Conservation (phyloP, 2,329 filamentous ascomycete species). For the Epichloe gansuensis region DNA sequence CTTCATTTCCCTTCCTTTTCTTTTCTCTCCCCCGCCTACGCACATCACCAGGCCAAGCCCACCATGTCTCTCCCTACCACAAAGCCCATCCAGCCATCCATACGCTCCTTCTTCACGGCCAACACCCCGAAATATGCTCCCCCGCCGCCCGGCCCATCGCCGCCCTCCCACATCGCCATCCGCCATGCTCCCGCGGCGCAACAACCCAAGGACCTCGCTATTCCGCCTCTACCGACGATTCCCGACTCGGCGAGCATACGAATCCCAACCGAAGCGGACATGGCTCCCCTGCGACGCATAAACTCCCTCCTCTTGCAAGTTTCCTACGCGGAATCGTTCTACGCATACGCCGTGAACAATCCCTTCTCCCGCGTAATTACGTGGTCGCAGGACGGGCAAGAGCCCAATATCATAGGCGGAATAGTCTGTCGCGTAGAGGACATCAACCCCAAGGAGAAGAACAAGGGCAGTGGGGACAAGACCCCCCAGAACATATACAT, state of each 20-base stretch:
- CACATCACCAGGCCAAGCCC: not conserved
- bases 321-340: constrained; percentile 51
- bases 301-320: constrained; percentile 52
- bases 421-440: constrained; percentile 49
- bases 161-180: constrained; percentile 16
- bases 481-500: constrained; percentile 43
- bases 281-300: constrained; percentile 48
- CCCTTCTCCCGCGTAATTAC: constrained; percentile 48
- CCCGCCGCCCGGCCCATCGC: constrained; percentile 17
- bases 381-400: constrained; percentile 33
- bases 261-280: constrained; percentile 35
- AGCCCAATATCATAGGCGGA: constrained; percentile 44
- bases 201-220: constrained; percentile 14
- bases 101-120: constrained; percentile 48
- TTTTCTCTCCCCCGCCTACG: not conserved
- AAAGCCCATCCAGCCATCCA: constrained; percentile 37
- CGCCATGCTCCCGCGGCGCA: constrained; percentile 12
- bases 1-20: not conserved
- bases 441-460: not conserved
- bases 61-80: constrained; percentile 28
- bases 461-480: constrained; percentile 2
- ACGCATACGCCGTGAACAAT: constrained; percentile 37
- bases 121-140: constrained; percentile 28
- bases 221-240: constrained; percentile 19
- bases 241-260: constrained; percentile 40